Evolutionary conservation across 1,284 basidiomycete species (phyloP).

Genomic region (Ceratorhiza oryzae-sativae): DNA sequence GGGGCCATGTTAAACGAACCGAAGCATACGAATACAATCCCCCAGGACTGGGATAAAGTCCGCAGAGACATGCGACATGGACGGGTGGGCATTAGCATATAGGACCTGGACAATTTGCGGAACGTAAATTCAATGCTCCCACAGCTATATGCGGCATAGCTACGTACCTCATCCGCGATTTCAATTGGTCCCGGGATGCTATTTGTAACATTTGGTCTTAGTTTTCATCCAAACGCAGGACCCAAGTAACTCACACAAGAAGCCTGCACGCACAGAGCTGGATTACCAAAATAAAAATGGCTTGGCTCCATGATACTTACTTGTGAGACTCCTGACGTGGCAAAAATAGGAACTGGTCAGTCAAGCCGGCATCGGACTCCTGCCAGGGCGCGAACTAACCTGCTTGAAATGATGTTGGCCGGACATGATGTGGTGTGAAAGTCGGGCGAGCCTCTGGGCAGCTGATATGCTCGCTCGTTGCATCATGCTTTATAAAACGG

Average conservation of each 20-base stretch:
- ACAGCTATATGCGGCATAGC: slow-evolving; percentile 16
- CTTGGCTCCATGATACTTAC: slow-evolving; percentile 54
- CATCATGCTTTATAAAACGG: slow-evolving; percentile 32
- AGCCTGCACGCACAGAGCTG: slow-evolving; percentile 54
- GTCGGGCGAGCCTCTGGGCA: slow-evolving; percentile 27
- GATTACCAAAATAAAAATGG: not conserved
- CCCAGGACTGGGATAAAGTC: slow-evolving; percentile 92
- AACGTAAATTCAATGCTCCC: not conserved
- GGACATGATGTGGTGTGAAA: slow-evolving; percentile 36
- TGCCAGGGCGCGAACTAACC: slow-evolving; percentile 11
- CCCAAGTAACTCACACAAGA: slow-evolving; percentile 61
- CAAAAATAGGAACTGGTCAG: not conserved
- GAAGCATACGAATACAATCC: slow-evolving; percentile 87
- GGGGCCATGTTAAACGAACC: slow-evolving; percentile 54
- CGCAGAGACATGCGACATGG: slow-evolving; percentile 88
- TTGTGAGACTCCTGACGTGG: slow-evolving; percentile 65
- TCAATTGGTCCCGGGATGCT: slow-evolving; percentile 87
- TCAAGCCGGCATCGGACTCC: not conserved
- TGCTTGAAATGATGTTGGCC: slow-evolving; percentile 49
- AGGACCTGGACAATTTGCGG: slow-evolving; percentile 58
- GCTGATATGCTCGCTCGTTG: slow-evolving; percentile 28
- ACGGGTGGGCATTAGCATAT: slow-evolving; percentile 85
- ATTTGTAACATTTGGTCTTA: slow-evolving; percentile 2
- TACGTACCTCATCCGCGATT: slow-evolving; percentile 73
- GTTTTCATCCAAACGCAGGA: slow-evolving; percentile 6